These are phyloP conservation scores for Fusarium pininemorale DNA, from an alignment of 2,329 filamentous ascomycete species.

Conservation along the genomic window DNA sequence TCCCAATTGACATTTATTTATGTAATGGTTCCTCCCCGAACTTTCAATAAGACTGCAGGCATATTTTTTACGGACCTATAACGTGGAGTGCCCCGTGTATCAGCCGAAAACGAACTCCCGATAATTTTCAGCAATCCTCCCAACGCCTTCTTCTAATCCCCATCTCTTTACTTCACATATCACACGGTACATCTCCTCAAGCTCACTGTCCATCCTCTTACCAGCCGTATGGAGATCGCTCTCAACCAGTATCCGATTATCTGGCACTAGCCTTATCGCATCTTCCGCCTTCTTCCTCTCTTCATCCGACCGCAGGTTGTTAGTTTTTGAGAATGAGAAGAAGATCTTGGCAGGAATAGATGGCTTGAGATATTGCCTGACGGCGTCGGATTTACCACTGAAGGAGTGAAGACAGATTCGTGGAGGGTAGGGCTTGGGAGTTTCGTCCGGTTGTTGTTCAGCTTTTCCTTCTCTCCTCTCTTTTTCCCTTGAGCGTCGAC, in stretches of 20 bases:
- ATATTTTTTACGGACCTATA: fast-evolving
- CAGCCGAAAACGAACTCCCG: constrained; percentile 74
- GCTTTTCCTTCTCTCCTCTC: constrained; percentile 9
- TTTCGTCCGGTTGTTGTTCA: constrained; percentile 43
- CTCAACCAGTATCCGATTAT: constrained; percentile 80
- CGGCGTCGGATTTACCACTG: constrained; percentile 75
- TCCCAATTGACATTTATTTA: fast-evolving
- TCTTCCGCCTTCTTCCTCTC: constrained; percentile 62
- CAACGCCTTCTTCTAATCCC: constrained; percentile 74
- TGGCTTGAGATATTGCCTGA: constrained; percentile 79
- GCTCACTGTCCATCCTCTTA: constrained; percentile 75
- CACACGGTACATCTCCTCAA: constrained; percentile 76
- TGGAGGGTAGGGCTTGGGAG: constrained; percentile 70
- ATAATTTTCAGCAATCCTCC: constrained; percentile 76
- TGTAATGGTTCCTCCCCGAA: fast-evolving
- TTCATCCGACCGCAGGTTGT: constrained; percentile 72
- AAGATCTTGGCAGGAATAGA: constrained; percentile 78
- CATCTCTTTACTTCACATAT: constrained; percentile 81
- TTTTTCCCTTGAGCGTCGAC: constrained; percentile 55
- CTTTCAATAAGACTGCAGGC: too few species aligned
- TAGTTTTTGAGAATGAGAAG: constrained; percentile 84
- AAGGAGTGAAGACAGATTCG: constrained; percentile 91
- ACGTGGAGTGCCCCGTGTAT: fast-evolving
- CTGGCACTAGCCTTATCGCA: constrained; percentile 75
- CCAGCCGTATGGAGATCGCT: constrained; percentile 88